Percentiles rank a stretch among this genome's conserved stretches.
phyloP scores from a whole-genome alignment of 192 early-diverging fungal genomes.

The Mortierella antarctica region DNA sequence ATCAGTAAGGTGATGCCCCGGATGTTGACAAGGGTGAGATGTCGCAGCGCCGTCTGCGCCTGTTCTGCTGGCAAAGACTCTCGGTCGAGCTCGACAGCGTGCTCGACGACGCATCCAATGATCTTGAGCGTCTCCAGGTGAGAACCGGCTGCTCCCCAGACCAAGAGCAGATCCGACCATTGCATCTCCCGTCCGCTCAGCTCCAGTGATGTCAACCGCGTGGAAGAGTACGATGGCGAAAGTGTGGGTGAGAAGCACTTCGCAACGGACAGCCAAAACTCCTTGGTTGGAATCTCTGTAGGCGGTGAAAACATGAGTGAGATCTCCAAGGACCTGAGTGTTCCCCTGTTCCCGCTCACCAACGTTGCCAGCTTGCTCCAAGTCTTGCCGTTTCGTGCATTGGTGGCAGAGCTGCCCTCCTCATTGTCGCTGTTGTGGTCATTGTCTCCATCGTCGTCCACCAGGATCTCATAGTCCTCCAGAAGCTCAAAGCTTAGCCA shows the following conservation, averaged over 20 bases:
- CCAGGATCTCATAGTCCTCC: not conserved
- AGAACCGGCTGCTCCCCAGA: conserved; percentile 9
- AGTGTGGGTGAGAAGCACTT: conserved; percentile 6
- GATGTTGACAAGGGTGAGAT: conserved; percentile 3
- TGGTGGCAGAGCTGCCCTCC: not conserved
- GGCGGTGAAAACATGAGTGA: not conserved
- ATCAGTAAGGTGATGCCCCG: not conserved
- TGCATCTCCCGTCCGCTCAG: conserved; percentile 10
- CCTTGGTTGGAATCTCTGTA: not conserved
- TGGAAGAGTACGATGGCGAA: not conserved
- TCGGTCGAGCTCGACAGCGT: not conserved
- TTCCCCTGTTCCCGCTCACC: conserved; percentile 4
- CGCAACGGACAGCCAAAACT: conserved; percentile 4
- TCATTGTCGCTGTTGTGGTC: not conserved
- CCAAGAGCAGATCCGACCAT: not conserved
- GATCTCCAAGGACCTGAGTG: not conserved
- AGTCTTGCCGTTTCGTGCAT: not conserved
- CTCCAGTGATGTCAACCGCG: not conserved
- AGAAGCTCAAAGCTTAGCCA: not conserved
- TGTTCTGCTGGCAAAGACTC: not conserved
- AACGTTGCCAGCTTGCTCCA: conserved; percentile 5
- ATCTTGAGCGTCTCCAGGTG: not conserved
- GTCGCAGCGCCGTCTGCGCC: not conserved
- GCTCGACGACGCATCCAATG: not conserved
- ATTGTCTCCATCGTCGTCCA: too few species aligned